phyloP scores from a whole-genome alignment of 2,329 filamentous ascomycete genomes.

The Gremmenia infestans region DNA sequence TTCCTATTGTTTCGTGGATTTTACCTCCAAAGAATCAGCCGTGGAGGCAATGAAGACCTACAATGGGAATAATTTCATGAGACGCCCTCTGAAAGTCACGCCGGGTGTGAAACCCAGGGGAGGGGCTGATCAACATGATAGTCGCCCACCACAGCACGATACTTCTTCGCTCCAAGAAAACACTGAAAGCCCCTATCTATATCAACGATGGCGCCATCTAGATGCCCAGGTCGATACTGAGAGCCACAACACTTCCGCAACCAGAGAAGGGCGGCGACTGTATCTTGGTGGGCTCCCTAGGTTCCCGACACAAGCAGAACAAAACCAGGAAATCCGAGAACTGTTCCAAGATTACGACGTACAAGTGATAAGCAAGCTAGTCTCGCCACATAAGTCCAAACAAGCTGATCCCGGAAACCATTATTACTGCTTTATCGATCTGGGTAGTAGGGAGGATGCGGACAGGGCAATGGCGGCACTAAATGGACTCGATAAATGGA shows the following conservation, averaged over 20 bases:
- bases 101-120: slow-evolving; percentile 44
- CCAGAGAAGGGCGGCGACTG: slow-evolving; percentile 37
- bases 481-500: slow-evolving; percentile 19
- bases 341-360: slow-evolving; percentile 44
- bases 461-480: slow-evolving; percentile 43
- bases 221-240: slow-evolving; percentile 13
- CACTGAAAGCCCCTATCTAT: slow-evolving; percentile 4
- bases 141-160: not conserved
- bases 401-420: slow-evolving; percentile 47
- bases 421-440: slow-evolving; percentile 64
- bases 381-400: slow-evolving; percentile 54
- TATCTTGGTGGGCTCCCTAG: slow-evolving; percentile 47
- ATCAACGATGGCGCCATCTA: slow-evolving; percentile 23
- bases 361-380: slow-evolving; percentile 36
- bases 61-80: slow-evolving; percentile 48
- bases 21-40: slow-evolving; percentile 52
- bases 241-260: slow-evolving; percentile 17
- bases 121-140: slow-evolving; percentile 7
- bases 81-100: slow-evolving; percentile 58
- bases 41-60: slow-evolving; percentile 52
- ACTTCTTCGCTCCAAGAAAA: not conserved
- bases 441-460: slow-evolving; percentile 50
- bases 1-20: slow-evolving; percentile 71
- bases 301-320: slow-evolving; percentile 44
- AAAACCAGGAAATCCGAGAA: slow-evolving; percentile 41